Conservation (phyloP, 768 basidiomycete species). For the Cystofilobasidium macerans region DNA sequence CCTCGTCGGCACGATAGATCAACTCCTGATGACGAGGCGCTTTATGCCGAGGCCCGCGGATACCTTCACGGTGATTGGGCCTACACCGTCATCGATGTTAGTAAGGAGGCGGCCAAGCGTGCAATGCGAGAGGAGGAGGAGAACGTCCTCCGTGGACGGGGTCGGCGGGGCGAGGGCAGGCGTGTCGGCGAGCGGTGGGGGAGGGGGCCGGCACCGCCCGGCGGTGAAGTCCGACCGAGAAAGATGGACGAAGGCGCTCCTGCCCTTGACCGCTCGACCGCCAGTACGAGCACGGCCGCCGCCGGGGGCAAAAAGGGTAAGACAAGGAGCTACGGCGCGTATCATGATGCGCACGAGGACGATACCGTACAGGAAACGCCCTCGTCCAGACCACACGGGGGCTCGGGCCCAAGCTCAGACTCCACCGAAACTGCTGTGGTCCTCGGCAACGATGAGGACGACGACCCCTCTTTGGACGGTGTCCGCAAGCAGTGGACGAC, state of each 20-base stretch:
- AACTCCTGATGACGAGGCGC: constrained; percentile 44
- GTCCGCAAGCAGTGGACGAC: too few relatives aligned
- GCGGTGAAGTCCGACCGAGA: too few relatives aligned
- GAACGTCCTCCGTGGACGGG: constrained; percentile 61
- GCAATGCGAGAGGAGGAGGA: constrained; percentile 77
- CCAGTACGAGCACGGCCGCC: constrained; percentile 24
- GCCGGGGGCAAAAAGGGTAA: constrained; percentile 25
- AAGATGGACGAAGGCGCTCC: too few relatives aligned
- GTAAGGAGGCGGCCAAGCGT: constrained; percentile 43
- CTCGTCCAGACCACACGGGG: too few relatives aligned
- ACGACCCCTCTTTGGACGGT: too few relatives aligned
- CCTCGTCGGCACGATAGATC: constrained; percentile 37
- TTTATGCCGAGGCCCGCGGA: constrained; percentile 62
- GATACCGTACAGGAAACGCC: too few relatives aligned
- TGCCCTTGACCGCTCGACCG: too few relatives aligned
- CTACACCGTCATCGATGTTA: constrained; percentile 31
- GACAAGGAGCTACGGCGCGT: not conserved
- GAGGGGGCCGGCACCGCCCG: constrained; percentile 9
- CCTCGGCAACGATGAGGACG: too few relatives aligned
- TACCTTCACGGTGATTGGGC: constrained; percentile 72
- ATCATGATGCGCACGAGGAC: too few relatives aligned
- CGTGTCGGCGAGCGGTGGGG: constrained; percentile 31
- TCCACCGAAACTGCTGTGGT: too few relatives aligned
- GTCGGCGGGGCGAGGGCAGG: constrained; percentile 38
- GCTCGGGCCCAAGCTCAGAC: too few relatives aligned